Evolutionary conservation across 805 yeast species (phyloP), one percentile per base, ranked within the genome.

Genomic region (Helenozyma baotianmanensis): DNA sequence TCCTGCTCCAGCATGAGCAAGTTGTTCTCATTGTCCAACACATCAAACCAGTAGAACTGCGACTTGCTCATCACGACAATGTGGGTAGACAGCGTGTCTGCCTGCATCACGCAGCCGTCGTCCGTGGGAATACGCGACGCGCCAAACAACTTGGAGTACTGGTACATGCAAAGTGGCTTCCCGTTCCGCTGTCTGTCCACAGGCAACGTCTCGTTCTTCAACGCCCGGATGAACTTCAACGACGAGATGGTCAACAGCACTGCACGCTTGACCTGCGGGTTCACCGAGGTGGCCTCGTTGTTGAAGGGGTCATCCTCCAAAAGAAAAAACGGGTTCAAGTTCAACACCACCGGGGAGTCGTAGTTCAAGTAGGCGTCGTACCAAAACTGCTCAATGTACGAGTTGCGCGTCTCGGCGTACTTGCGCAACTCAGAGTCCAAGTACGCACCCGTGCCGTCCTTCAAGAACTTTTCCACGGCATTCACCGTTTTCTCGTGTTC

Each of bases 1-100:
- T 86, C 94, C 35, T 74, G 76, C 51, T 86, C 90, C 2, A 81
- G 70, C 52, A 88, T 65, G 29, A 87, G 70, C 41, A 88, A 67
- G 51, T 84, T 80, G 53, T 83, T 77, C 42, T 78, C 62, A 30
- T 70, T 68, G 57, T 87, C 94, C 47, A 88, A 64, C 2, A 88
- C 97, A 53, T 88, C 96, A 54, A 88, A 88, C 96, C 96, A 88
- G 61, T 88, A 88, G 57, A 87, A 85, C 58, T 88, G 96, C 2
- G 95, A 83, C 50, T 83, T 80, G 41, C 86, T 79, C 55, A 86
- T 62, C 11, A 88, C 89, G 8, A 87, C 80, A 23, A 88, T 77
- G 56, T 88, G 96, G 49, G 78, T 82, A 2, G 92, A 78, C 8
- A 77, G 66, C 6, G 70, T 54, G 56, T 85, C 95, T 1, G 85